phyloP scores from a whole-genome alignment of 1,284 basidiomycete genomes.

The Mycosarcoma mackinlayi region DNA sequence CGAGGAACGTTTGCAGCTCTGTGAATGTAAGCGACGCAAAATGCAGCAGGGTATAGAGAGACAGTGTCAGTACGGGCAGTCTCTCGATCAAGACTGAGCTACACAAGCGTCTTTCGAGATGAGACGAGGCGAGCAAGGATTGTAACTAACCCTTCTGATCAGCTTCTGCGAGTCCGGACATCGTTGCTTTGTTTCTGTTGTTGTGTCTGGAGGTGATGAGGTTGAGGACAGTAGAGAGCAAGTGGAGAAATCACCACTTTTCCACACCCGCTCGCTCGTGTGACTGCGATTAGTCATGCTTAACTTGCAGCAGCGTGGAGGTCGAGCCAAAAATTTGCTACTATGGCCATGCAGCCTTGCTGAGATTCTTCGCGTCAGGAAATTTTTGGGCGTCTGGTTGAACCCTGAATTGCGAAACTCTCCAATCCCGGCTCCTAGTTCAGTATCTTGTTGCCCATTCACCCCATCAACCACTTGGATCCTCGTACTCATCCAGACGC shows the following conservation, averaged over 20 bases:
- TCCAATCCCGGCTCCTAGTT: no score
- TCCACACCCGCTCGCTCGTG: slow-evolving; percentile 10
- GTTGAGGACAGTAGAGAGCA: neutral
- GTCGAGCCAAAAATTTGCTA: slow-evolving; percentile 20
- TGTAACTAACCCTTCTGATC: slow-evolving; percentile 59
- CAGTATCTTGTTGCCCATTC: no score
- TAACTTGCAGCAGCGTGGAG: slow-evolving; percentile 17
- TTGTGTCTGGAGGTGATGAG: slow-evolving; percentile 2
- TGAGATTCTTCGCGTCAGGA: neutral
- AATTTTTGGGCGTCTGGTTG: slow-evolving; percentile 11
- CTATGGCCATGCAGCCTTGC: neutral
- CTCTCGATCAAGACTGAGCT: neutral
- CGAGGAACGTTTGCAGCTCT: slow-evolving; percentile 84
- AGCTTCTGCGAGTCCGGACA: slow-evolving; percentile 57
- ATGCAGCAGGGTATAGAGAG: neutral
- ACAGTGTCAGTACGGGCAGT: neutral
- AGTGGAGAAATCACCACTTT: slow-evolving; percentile 4
- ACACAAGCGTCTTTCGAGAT: neutral
- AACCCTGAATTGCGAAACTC: slow-evolving; percentile 40
- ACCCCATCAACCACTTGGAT: neutral
- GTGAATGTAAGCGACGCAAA: neutral
- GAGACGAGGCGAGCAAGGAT: neutral
- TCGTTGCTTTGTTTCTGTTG: slow-evolving; percentile 5
- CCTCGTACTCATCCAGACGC: neutral
- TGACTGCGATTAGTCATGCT: slow-evolving; percentile 46